Evolutionary conservation across 805 yeast species (phyloP).

Genomic region (Lachancea sp.): DNA sequence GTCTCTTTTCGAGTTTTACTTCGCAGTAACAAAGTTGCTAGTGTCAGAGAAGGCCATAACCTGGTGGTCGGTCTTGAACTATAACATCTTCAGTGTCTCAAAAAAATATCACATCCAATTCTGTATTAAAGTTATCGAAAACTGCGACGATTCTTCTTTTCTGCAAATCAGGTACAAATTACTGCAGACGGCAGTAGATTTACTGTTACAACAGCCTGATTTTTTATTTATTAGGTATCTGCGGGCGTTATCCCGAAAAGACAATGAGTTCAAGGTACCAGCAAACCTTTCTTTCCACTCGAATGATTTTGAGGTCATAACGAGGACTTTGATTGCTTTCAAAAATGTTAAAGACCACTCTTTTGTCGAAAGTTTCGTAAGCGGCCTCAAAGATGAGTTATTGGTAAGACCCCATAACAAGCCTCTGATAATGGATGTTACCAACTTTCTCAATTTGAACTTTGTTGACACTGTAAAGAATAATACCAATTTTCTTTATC

Average conservation of each 20-base stretch:
- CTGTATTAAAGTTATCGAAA: slow-evolving; percentile 14
- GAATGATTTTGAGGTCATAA: slow-evolving; percentile 9
- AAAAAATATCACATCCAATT: slow-evolving; percentile 14
- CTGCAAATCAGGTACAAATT: slow-evolving; percentile 18
- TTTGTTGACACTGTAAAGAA: slow-evolving; percentile 20
- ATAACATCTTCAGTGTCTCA: slow-evolving; percentile 18
- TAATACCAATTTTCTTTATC: slow-evolving; percentile 18
- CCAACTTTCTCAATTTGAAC: slow-evolving; percentile 18
- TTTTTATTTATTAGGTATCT: slow-evolving; percentile 14
- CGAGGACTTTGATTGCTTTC: slow-evolving; percentile 15
- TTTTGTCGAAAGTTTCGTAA: slow-evolving; percentile 13
- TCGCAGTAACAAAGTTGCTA: slow-evolving; percentile 21
- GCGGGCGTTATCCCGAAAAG: slow-evolving; percentile 16
- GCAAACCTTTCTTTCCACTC: slow-evolving; percentile 3
- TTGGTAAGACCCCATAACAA: not conserved
- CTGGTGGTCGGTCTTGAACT: slow-evolving; percentile 31
- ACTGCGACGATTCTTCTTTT: slow-evolving; percentile 23
- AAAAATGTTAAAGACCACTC: slow-evolving; percentile 13
- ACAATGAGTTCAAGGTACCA: slow-evolving; percentile 8
- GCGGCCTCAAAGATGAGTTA: slow-evolving; percentile 9
- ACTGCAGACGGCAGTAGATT: slow-evolving; percentile 14
- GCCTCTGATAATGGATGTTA: slow-evolving; percentile 7
- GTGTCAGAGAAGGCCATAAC: slow-evolving; percentile 17
- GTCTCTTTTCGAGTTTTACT: slow-evolving; percentile 22
- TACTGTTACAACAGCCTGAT: slow-evolving; percentile 11